phyloP scores from a whole-genome alignment of 176 grass and related monocot species.

The Saccharum officinarum region DNA sequence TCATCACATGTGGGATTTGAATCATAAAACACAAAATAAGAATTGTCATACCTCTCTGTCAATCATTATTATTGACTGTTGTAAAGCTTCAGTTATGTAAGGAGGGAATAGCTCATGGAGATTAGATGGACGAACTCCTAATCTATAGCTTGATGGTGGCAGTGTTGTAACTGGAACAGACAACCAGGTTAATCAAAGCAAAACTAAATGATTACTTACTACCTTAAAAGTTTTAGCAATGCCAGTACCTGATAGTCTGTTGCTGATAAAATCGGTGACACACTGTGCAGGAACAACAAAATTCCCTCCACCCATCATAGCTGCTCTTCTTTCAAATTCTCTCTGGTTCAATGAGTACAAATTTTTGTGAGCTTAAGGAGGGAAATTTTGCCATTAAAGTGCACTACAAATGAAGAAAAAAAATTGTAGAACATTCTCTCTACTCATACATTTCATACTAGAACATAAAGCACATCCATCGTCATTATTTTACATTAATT shows the following conservation, averaged over 20 bases:
- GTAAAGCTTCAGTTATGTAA: slow-evolving; percentile 82
- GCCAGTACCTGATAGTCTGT: slow-evolving; percentile 79
- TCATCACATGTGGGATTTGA: slow-evolving; percentile 10
- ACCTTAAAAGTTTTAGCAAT: slow-evolving; percentile 27
- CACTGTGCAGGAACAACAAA: slow-evolving; percentile 86
- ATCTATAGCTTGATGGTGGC: slow-evolving; percentile 87
- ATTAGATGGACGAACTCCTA: slow-evolving; percentile 78
- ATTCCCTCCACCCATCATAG: slow-evolving; percentile 89
- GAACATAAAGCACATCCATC: neutral
- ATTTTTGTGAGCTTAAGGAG: slow-evolving; percentile 30
- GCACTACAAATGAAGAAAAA: neutral
- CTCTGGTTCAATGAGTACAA: slow-evolving; percentile 51
- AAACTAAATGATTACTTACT: slow-evolving; percentile 21
- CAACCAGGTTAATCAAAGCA: slow-evolving; percentile 36
- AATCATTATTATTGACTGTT: slow-evolving; percentile 71
- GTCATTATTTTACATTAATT: neutral
- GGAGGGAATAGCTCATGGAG: slow-evolving; percentile 82
- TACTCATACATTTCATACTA: neutral
- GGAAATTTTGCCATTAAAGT: neutral
- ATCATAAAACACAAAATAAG: slow-evolving; percentile 5
- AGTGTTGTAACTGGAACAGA: slow-evolving; percentile 55
- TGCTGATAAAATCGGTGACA: slow-evolving; percentile 86
- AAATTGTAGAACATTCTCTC: neutral
- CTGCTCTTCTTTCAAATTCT: slow-evolving; percentile 90
- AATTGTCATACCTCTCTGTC: slow-evolving; percentile 68